These are phyloP conservation scores for Vitis hybrid DNA, from an alignment of 177 flowering plant genomes.

Conservation along the genomic window DNA sequence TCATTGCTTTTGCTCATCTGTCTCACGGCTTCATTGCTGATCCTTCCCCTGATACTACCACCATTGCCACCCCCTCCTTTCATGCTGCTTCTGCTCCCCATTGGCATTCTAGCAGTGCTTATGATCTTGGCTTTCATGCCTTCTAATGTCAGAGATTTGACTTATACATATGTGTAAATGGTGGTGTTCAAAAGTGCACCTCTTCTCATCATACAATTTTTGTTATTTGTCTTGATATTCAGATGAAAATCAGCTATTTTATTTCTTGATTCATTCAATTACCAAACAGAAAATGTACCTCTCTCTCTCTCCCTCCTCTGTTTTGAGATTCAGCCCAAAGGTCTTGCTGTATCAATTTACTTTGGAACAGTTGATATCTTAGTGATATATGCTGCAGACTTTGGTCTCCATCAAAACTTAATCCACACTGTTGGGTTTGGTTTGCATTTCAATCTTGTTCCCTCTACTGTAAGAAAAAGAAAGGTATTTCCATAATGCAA, in stretches of 20 bases:
- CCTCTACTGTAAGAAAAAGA: too few species aligned
- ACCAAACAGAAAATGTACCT: not conserved
- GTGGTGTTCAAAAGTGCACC: not conserved
- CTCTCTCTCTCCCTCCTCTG: too few species aligned
- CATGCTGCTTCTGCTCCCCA: conserved; percentile 79
- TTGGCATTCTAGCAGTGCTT: conserved; percentile 61
- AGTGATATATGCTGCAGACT: too few species aligned
- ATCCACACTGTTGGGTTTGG: too few species aligned
- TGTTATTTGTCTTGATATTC: conserved; percentile 6
- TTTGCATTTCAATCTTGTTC: too few species aligned
- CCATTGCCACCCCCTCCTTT: conserved; percentile 95
- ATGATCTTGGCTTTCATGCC: conserved; percentile 83
- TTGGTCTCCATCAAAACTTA: too few species aligned
- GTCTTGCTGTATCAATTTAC: too few species aligned
- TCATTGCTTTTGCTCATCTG: conserved; percentile 59
- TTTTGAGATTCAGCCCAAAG: too few species aligned
- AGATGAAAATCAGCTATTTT: not conserved
- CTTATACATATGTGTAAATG: conserved; percentile 37
- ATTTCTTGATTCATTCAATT: not conserved
- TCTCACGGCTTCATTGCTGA: conserved; percentile 66
- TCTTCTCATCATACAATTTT: conserved; percentile 11
- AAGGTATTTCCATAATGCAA: too few species aligned
- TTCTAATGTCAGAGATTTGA: conserved; percentile 48
- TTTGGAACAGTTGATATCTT: too few species aligned
- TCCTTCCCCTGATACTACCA: conserved; percentile 79